Percentiles rank a stretch among this genome's conserved stretches.
Conservation (phyloP, 768 basidiomycete species). For the Postia placenta region DNA sequence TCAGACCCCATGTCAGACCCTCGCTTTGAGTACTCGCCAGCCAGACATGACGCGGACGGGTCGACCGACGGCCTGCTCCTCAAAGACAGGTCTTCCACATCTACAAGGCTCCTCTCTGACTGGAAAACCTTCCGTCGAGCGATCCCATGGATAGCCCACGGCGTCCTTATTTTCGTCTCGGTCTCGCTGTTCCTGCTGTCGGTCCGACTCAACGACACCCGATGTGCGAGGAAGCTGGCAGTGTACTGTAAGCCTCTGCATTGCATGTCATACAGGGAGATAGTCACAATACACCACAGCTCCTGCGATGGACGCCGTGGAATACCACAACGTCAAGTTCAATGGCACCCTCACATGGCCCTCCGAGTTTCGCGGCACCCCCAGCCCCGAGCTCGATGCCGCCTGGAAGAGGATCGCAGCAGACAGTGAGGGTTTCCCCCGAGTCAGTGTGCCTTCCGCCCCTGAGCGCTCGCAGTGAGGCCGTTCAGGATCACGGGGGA, state of each 20-base stretch:
- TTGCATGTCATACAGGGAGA: background rate
- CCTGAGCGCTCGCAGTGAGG: background rate
- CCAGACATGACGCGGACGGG: background rate
- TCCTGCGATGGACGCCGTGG: background rate
- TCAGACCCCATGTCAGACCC: background rate
- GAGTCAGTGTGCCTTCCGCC: background rate
- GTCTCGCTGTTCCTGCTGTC: background rate
- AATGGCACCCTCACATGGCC: background rate
- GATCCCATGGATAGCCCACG: background rate
- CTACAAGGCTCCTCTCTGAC: background rate
- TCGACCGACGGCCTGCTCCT: background rate
- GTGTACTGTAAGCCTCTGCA: background rate
- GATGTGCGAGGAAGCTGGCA: background rate
- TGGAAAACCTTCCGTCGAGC: background rate
- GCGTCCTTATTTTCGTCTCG: background rate
- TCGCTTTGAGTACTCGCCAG: background rate
- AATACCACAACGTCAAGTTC: conserved; percentile 1
- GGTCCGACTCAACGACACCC: background rate
- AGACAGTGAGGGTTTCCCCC: background rate
- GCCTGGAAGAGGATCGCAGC: background rate
- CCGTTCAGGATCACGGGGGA: background rate
- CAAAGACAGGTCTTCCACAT: background rate
- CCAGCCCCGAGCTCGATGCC: conserved; percentile 3
- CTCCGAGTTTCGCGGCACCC: background rate
- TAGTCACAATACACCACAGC: background rate